Base-by-base conservation (phyloP, 1,284 basidiomycete genomes). In the Schizopora paradoxa region DNA sequence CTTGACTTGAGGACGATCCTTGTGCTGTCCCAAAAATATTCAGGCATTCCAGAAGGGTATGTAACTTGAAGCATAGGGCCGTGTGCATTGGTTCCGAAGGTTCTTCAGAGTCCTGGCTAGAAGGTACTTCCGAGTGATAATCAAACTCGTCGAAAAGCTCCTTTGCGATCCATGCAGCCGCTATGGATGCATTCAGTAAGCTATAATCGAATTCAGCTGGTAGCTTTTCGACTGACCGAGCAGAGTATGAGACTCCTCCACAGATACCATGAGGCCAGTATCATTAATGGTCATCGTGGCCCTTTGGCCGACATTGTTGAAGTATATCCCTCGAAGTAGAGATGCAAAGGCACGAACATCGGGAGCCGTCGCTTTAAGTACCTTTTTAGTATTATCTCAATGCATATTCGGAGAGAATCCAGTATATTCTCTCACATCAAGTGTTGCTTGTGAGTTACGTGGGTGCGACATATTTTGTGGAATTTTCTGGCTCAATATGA, bases 1-100 rank as follows among this genome's bases (percentile, higher is more conserved):
- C 34, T 14, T 41, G 19, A 11, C 14, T 21, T 21, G 32, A 34
- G 13, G 23, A 29, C 5, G 49, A 35, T 18, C 49, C 49, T 28
- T 37, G 62, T 1, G 72, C 73, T 33, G 73, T 70, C 8, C 77
- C 76, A 52, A 78, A 79, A 45, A 79, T 76, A 59, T 77, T 75
- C 36, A 79, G 65, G 52, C 73, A 75, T 53, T 76, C 72, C 10
- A 78, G 59, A 26, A 77, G 57, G 1, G 68, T 68, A 39, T 69
- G 63, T 6, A 79, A 66, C 28, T 68, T 69, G 51, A 79, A 62
- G 45, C 74, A 71, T 49, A 78, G 73, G 16, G 58, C 56, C 26
- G 54, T 57, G 18, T 47, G 49, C 19, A 44, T 43, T 19, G 51
- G 51, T 5, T 54, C 56, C 8, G 54, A 29, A 33, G 59, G 45